Evolutionary conservation across 805 yeast species (phyloP).

Genomic region (Zygosaccharomyces rouxii): DNA sequence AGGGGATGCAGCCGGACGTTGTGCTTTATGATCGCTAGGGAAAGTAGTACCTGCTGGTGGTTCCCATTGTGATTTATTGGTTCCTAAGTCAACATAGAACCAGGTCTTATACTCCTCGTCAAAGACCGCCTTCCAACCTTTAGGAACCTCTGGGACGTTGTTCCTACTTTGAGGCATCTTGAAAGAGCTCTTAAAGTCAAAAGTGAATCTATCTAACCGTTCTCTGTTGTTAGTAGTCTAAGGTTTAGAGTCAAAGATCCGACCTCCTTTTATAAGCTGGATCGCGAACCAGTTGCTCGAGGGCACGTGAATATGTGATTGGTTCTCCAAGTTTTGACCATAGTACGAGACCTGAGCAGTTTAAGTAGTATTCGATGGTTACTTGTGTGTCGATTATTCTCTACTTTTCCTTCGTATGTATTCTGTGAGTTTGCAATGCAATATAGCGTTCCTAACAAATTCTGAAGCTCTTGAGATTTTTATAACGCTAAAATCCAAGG

Average conservation of each 20-base stretch:
- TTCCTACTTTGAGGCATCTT: conserved; percentile 28
- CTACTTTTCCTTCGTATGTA: not conserved
- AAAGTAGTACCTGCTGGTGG: conserved; percentile 60
- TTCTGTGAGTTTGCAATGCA: no score
- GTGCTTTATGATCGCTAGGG: conserved; percentile 17
- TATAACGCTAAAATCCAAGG: no score
- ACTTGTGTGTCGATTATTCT: not conserved
- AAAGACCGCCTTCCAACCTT: conserved; percentile 71
- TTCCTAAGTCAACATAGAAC: conserved; percentile 72
- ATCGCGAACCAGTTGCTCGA: not conserved
- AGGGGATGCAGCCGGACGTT: conserved; percentile 37
- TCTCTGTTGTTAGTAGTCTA: not conserved
- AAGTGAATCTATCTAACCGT: not conserved
- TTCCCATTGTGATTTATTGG: conserved; percentile 88
- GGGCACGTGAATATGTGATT: not conserved
- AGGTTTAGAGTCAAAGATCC: not conserved
- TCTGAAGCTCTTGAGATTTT: no score
- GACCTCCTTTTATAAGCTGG: not conserved
- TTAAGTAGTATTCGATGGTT: not conserved
- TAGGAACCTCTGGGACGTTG: conserved; percentile 51
- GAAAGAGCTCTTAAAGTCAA: not conserved
- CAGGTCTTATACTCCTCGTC: conserved; percentile 67
- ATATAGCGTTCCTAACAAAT: no score
- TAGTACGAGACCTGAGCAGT: not conserved
- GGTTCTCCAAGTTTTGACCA: not conserved